These are phyloP conservation scores for Tetrastigma voinierianum DNA, from an alignment of 164 flowering plant genomes.

Conservation along the genomic window DNA sequence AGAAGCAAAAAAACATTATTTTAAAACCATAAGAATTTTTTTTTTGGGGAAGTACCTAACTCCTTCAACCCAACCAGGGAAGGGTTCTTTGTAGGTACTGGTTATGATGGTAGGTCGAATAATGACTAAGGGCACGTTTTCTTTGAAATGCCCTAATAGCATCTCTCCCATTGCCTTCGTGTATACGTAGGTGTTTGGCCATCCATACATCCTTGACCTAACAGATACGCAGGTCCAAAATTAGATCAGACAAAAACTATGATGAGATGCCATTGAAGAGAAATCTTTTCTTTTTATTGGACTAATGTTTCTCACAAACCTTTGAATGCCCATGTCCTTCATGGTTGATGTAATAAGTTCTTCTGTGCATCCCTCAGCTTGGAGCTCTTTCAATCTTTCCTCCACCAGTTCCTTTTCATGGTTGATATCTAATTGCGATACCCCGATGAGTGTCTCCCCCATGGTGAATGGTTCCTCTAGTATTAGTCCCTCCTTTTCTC, in stretches of 20 bases:
- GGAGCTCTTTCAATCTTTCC: conserved; percentile 24
- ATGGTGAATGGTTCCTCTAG: conserved; percentile 28
- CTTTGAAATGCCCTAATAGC: conserved; percentile 30
- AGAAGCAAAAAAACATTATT: background rate
- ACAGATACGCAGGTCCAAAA: conserved; percentile 33
- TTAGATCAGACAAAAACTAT: background rate
- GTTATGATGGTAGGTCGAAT: conserved; percentile 53
- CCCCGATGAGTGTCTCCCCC: conserved; percentile 39
- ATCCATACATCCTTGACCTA: conserved; percentile 45
- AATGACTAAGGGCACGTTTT: conserved; percentile 35
- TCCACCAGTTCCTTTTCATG: conserved; percentile 25
- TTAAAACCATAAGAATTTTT: too few species aligned
- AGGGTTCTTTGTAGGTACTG: conserved; percentile 54
- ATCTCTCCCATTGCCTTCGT: conserved; percentile 62
- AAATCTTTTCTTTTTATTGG: too few species aligned
- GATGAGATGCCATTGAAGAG: too few species aligned
- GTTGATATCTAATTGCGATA: conserved; percentile 30
- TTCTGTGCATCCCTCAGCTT: conserved; percentile 12
- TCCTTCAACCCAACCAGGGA: conserved; percentile 69
- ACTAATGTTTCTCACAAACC: too few species aligned
- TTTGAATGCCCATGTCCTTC: conserved; percentile 41
- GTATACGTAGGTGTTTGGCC: conserved; percentile 54
- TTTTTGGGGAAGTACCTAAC: conserved; percentile 27
- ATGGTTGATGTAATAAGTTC: conserved; percentile 25
- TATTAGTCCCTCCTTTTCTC: conserved; percentile 36